A percentile compares a stretch with the other conserved stretches of the same genome.
These are phyloP conservation scores for Parmelia sp. DNA, from an alignment of 495 filamentous ascomycete genomes.

Conservation along the genomic window DNA sequence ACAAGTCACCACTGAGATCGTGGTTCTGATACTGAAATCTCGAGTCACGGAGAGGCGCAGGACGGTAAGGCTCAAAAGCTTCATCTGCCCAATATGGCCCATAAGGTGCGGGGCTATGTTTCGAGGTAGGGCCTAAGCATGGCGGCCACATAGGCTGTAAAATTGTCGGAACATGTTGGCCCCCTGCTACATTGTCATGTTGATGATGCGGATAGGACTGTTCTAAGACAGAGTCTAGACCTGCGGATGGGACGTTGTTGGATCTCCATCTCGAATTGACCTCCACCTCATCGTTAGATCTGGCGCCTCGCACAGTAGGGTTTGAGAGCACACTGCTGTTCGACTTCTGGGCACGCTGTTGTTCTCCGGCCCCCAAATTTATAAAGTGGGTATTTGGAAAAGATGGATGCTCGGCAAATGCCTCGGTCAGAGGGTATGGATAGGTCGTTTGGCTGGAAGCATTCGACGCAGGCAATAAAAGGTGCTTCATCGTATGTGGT, in stretches of 20 bases:
- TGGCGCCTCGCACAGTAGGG: slow-evolving; percentile 36
- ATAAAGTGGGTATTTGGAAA: slow-evolving; percentile 35
- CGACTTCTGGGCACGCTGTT: slow-evolving; percentile 36
- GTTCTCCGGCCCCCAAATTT: slow-evolving; percentile 22
- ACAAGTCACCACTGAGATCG: slow-evolving; percentile 4
- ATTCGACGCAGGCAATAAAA: slow-evolving; percentile 61
- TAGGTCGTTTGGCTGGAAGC: neutral
- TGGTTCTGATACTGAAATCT: slow-evolving; percentile 34
- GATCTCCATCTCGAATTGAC: slow-evolving; percentile 14
- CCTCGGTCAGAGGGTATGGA: slow-evolving; percentile 4
- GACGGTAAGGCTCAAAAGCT: slow-evolving; percentile 66
- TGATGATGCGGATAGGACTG: slow-evolving; percentile 40
- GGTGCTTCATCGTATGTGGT: slow-evolving; percentile 78
- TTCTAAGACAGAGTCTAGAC: slow-evolving; percentile 47
- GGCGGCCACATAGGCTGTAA: slow-evolving; percentile 67
- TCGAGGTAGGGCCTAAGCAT: slow-evolving; percentile 62
- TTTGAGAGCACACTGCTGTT: slow-evolving; percentile 25
- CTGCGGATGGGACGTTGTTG: slow-evolving; percentile 26
- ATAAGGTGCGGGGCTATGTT: slow-evolving; percentile 64
- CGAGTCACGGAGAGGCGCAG: slow-evolving; percentile 56
- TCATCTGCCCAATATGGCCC: slow-evolving; percentile 77
- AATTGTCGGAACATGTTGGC: slow-evolving; percentile 56
- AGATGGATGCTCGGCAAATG: neutral
- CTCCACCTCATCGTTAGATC: slow-evolving; percentile 25
- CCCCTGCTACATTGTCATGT: slow-evolving; percentile 40